Evolutionary conservation across 2,329 filamentous ascomycete species (phyloP).

Genomic region (Monosporascus sp.): DNA sequence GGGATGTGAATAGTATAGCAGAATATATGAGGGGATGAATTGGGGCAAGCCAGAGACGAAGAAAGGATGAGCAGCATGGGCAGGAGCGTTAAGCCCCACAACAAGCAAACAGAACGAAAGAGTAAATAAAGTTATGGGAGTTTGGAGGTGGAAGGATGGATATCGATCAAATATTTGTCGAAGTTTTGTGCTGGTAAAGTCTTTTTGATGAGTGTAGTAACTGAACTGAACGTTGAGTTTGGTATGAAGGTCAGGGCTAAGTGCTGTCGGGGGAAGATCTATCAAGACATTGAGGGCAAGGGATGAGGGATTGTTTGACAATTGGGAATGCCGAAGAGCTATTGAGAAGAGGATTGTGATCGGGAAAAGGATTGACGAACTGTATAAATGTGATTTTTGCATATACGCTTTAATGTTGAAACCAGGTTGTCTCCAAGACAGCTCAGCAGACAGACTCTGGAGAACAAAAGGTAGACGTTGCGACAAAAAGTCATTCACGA

Average conservation of each 20-base stretch:
- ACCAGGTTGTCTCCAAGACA: background rate
- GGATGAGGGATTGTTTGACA: conserved; percentile 3
- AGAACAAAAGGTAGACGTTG: background rate
- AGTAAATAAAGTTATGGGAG: conserved; percentile 12
- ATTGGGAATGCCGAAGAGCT: conserved; percentile 10
- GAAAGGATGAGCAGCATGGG: conserved; percentile 17
- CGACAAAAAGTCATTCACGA: background rate
- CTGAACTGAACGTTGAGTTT: background rate
- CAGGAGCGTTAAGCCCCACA: conserved; percentile 24
- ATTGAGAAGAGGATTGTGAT: conserved; percentile 17
- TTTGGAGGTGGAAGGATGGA: conserved; percentile 10
- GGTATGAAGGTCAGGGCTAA: background rate
- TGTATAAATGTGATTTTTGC: conserved; percentile 12
- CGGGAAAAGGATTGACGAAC: conserved; percentile 30
- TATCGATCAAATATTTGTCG: background rate
- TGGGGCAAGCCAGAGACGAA: conserved; percentile 26
- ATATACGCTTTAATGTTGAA: background rate
- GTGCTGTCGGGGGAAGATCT: background rate
- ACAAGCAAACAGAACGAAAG: conserved; percentile 25
- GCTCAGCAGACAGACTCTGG: background rate
- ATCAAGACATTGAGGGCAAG: conserved; percentile 1
- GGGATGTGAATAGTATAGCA: conserved; percentile 16
- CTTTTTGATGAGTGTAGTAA: background rate
- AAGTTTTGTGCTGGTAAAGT: background rate
- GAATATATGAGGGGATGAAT: conserved; percentile 16